Percentiles rank a stretch among this genome's conserved stretches.
Conservation (phyloP, 495 filamentous ascomycete genomes). For the Aspergillus baeticus region DNA sequence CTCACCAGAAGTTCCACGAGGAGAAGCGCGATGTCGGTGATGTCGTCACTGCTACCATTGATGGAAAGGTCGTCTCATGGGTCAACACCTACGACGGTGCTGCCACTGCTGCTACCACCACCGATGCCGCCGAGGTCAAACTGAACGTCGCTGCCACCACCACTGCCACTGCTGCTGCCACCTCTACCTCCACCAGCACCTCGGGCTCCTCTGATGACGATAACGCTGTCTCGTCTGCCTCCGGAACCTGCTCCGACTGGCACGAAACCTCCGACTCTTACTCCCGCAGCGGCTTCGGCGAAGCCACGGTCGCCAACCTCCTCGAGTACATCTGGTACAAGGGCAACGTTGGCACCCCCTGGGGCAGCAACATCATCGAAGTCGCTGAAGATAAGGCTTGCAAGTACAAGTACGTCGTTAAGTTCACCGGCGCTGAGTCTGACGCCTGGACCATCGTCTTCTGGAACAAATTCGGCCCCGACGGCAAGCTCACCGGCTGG, state of each 20-base stretch:
- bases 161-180: constrained; percentile 15
- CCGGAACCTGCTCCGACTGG: constrained; percentile 28
- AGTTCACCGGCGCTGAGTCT: constrained; percentile 39
- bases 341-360: constrained; percentile 51
- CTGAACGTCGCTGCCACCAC: constrained; percentile 16
- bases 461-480: constrained; percentile 53
- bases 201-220: too few species aligned
- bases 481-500: constrained; percentile 38
- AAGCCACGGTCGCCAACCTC: constrained; percentile 18
- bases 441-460: constrained; percentile 43
- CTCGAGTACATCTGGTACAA: constrained; percentile 23
- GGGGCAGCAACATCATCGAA: constrained; percentile 54
- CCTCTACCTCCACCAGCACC: constrained; percentile 9
- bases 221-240: constrained; percentile 17
- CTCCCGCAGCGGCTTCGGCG: constrained; percentile 32
- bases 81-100: constrained; percentile 58
- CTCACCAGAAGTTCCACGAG: constrained; percentile 27
- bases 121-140: constrained; percentile 14
- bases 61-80: constrained; percentile 62
- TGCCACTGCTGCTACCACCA: constrained; percentile 16
- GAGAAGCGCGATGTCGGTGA: constrained; percentile 45
- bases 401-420: constrained; percentile 46
- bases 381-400: constrained; percentile 34
- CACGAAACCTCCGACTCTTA: constrained; percentile 22
- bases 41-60: constrained; percentile 59